A percentile compares a stretch with the other conserved stretches of the same genome.
phyloP scores from a whole-genome alignment of 1,139 yeast species.

The Geotrichum aggregatum region DNA sequence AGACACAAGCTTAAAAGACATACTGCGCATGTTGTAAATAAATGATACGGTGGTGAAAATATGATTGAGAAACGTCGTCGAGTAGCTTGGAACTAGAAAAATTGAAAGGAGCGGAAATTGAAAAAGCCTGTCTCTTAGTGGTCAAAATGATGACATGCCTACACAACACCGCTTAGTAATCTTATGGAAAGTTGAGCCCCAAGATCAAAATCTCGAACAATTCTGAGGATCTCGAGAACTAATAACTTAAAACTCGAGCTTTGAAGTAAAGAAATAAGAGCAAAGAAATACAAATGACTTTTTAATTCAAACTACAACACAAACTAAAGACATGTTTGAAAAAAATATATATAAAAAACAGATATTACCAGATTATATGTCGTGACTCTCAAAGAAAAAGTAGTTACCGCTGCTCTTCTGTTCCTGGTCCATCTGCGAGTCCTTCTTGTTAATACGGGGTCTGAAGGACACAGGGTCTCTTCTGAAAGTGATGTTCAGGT shows the following conservation, averaged over 20 bases:
- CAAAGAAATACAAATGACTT: not conserved
- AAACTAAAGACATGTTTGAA: not conserved
- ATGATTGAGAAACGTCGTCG: not conserved
- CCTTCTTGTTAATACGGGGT: conserved; percentile 96
- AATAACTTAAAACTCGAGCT: not conserved
- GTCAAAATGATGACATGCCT: not conserved
- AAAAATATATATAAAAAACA: conserved; percentile 3
- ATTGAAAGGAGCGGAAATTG: not conserved
- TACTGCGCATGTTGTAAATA: conserved; percentile 4
- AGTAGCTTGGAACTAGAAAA: not conserved
- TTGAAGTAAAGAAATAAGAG: not conserved
- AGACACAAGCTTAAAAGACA: no score
- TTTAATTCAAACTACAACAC: not conserved
- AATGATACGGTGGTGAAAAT: not conserved
- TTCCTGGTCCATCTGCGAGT: conserved; percentile 97
- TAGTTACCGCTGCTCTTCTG: conserved; percentile 88
- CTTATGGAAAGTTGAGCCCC: no score
- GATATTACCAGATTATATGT: conserved; percentile 25
- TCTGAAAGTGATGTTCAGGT: conserved; percentile 95
- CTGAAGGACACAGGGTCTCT: conserved; percentile 97
- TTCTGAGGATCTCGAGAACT: no score
- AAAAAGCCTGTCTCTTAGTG: not conserved
- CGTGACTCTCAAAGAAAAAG: conserved; percentile 80
- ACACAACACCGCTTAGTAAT: not conserved
- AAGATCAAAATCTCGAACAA: no score